Percentiles rank a stretch among this genome's conserved stretches.
Conservation (phyloP, 108 stramenopile species). For the Stephanodiscus triporus region DNA sequence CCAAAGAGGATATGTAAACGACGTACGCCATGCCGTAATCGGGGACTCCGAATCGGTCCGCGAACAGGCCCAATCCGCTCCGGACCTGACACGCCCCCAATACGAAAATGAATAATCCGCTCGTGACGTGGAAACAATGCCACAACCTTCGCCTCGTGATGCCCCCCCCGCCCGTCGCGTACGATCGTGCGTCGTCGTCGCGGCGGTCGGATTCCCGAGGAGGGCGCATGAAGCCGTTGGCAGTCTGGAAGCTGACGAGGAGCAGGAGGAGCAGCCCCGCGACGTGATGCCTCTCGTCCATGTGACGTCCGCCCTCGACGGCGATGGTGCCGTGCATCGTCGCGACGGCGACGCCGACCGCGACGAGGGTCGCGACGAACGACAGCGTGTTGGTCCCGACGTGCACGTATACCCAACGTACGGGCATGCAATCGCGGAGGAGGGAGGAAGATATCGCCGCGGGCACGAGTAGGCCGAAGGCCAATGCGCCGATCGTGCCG, state of each 20-base stretch:
- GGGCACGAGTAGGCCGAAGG: constrained; percentile 43
- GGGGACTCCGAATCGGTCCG: constrained; percentile 3
- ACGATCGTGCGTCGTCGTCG: constrained; percentile 5
- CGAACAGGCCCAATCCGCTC: constrained; percentile 46
- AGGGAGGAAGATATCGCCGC: constrained; percentile 47
- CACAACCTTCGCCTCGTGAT: constrained; percentile 42
- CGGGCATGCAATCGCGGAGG: constrained; percentile 53
- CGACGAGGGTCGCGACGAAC: constrained; percentile 39
- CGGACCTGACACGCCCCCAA: constrained; percentile 56
- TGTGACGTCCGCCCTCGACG: constrained; percentile 44
- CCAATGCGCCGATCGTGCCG: constrained; percentile 47
- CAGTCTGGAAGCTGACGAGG: constrained; percentile 42
- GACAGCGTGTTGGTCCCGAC: constrained; percentile 48
- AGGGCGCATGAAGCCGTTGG: constrained; percentile 29
- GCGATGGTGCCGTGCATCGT: constrained; percentile 16
- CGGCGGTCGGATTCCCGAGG: constrained; percentile 23
- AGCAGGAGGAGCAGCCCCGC: constrained; percentile 39
- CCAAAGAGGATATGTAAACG: constrained; percentile 10
- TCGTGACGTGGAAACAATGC: constrained; percentile 44
- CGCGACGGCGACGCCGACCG: constrained; percentile 29
- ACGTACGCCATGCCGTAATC: constrained; percentile 2
- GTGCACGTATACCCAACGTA: constrained; percentile 56
- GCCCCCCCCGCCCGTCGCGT: too few species aligned
- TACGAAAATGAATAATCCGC: constrained; percentile 23
- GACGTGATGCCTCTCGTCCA: constrained; percentile 48